Evolutionary conservation across 106 monocot species (phyloP).

Genomic region (Agapanthus africanus): DNA sequence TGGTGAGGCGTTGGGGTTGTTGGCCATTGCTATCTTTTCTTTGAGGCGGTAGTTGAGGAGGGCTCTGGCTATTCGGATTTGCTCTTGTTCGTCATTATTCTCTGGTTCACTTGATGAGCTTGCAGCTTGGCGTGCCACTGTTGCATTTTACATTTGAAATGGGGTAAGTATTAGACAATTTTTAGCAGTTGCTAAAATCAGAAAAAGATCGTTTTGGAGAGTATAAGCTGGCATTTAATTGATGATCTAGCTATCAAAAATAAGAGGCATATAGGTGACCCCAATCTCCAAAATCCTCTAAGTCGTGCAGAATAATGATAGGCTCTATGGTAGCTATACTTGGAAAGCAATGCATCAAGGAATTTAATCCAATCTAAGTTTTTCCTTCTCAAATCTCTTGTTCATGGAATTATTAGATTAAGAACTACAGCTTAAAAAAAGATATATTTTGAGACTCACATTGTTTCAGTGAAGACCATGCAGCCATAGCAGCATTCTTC

Average conservation of each 20-base stretch:
- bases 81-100: constrained; percentile 90
- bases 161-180: not conserved
- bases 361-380: too few relatives aligned
- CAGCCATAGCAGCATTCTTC: constrained; percentile 92
- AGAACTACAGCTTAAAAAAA: not conserved
- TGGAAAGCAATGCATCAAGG: too few relatives aligned
- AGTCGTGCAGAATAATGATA: too few relatives aligned
- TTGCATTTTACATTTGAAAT: not conserved
- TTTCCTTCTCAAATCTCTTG: too few relatives aligned
- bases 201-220: not conserved
- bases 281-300: too few relatives aligned
- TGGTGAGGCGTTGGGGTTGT: constrained; percentile 42
- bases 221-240: not conserved
- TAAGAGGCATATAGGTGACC: too few relatives aligned
- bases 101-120: constrained; percentile 57
- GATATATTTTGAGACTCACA: constrained; percentile 33
- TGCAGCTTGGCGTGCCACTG: constrained; percentile 74
- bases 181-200: not conserved
- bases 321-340: too few relatives aligned
- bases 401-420: not conserved
- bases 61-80: constrained; percentile 78
- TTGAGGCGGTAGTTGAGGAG: constrained; percentile 77
- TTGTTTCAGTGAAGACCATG: constrained; percentile 88
- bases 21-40: constrained; percentile 77
- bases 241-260: too few relatives aligned